Conservation (phyloP, 1,284 basidiomycete genomes). For the Xerocomus nothofagi region DNA sequence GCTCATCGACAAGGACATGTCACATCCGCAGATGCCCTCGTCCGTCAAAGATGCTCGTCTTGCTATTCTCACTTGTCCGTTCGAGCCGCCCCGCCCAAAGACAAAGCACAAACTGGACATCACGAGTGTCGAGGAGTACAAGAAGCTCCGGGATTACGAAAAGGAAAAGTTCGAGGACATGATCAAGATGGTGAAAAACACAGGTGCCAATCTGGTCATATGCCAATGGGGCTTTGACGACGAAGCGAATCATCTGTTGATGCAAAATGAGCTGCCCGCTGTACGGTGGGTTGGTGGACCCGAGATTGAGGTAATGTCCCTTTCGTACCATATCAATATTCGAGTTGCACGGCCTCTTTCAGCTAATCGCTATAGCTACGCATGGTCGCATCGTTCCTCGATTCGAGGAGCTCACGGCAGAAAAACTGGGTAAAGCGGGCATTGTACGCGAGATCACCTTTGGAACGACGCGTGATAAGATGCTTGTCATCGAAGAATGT, state of each 20-base stretch:
- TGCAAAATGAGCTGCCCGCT: slow-evolving; percentile 98
- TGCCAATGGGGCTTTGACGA: slow-evolving; percentile 99
- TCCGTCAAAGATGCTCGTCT: slow-evolving; percentile 86
- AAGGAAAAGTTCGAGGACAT: slow-evolving; percentile 95
- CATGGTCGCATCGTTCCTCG: slow-evolving; percentile 97
- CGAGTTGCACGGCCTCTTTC: slow-evolving; percentile 5
- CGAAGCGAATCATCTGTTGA: slow-evolving; percentile 96
- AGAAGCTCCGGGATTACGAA: slow-evolving; percentile 93
- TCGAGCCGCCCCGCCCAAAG: slow-evolving; percentile 98
- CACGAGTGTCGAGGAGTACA: slow-evolving; percentile 96
- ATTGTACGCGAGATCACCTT: slow-evolving; percentile 93
- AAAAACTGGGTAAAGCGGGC: slow-evolving; percentile 92
- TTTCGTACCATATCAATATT: not conserved
- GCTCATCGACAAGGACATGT: slow-evolving; percentile 99
- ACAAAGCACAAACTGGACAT: slow-evolving; percentile 99
- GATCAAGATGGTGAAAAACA: slow-evolving; percentile 96
- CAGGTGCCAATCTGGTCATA: slow-evolving; percentile 98
- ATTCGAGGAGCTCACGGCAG: slow-evolving; percentile 91
- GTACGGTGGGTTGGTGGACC: slow-evolving; percentile 99
- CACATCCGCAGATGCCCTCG: slow-evolving; percentile 97
- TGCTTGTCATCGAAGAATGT: slow-evolving; percentile 99
- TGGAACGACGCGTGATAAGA: slow-evolving; percentile 97
- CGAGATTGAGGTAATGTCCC: slow-evolving; percentile 84
- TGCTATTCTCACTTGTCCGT: slow-evolving; percentile 97
- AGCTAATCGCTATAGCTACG: slow-evolving; percentile 98